A percentile compares a stretch with the other conserved stretches of the same genome.
These are phyloP conservation scores for Cucumis cinereus DNA, from an alignment of 306 rosid genomes.

Conservation along the genomic window DNA sequence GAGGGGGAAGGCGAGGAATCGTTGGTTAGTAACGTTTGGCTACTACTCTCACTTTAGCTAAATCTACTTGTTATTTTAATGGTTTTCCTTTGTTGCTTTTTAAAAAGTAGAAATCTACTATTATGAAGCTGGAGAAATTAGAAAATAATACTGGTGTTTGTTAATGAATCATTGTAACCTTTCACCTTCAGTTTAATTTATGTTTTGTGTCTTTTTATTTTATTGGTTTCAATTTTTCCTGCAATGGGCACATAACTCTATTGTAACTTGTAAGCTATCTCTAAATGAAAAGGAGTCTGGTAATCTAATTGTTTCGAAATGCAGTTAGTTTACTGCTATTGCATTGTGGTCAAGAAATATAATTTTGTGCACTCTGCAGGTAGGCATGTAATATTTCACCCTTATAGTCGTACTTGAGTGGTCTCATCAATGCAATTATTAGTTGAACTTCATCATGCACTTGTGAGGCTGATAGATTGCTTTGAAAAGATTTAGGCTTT, in stretches of 20 bases:
- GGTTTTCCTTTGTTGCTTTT: background rate
- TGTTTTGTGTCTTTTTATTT: background rate
- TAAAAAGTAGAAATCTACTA: background rate
- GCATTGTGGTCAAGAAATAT: background rate
- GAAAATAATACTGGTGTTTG: background rate
- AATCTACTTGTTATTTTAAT: background rate
- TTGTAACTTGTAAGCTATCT: background rate
- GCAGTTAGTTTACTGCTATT: background rate
- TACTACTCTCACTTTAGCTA: slow-evolving; percentile 5
- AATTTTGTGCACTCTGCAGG: background rate
- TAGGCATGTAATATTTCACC: background rate
- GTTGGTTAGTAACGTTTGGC: slow-evolving; percentile 42
- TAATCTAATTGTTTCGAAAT: background rate
- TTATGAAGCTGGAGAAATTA: background rate
- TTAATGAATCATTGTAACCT: background rate
- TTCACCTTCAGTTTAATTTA: background rate
- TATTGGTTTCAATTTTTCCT: background rate
- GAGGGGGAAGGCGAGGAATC: slow-evolving; percentile 74
- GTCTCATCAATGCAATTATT: background rate
- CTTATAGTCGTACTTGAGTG: background rate
- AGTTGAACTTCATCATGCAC: background rate
- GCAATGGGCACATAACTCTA: background rate
- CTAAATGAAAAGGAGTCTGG: background rate
- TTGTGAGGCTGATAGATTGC: background rate
- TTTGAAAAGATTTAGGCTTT: background rate